Conservation (phyloP, 768 basidiomycete genomes). For the Antrodiella citrinella region DNA sequence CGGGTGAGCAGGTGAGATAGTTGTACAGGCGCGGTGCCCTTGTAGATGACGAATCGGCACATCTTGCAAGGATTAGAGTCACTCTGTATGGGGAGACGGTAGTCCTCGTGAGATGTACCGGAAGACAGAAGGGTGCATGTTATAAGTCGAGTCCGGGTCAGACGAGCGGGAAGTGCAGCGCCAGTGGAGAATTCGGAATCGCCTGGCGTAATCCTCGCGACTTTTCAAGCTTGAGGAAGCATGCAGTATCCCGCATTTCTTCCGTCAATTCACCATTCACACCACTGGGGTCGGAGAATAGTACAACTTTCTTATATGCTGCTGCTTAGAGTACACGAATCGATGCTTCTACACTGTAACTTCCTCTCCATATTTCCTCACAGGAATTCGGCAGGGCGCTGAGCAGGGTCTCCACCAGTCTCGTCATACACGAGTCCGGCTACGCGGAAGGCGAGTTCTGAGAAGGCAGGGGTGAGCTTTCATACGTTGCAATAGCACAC, state of each 20-base stretch:
- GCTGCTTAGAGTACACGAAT: too few relatives aligned
- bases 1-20: conserved; percentile 90
- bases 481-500: not conserved
- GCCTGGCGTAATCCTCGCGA: not conserved
- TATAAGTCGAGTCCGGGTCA: not conserved
- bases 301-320: too few relatives aligned
- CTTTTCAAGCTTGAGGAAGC: too few relatives aligned
- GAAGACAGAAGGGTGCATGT: not conserved
- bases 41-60: conserved; percentile 93
- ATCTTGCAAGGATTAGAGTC: conserved; percentile 27
- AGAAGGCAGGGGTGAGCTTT: conserved; percentile 5
- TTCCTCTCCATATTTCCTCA: conserved; percentile 19
- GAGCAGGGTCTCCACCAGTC: conserved; percentile 67
- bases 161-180: not conserved
- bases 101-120: not conserved
- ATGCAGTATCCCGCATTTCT: too few relatives aligned
- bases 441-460: conserved; percentile 81
- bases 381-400: conserved; percentile 75
- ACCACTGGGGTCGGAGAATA: too few relatives aligned
- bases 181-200: too few relatives aligned
- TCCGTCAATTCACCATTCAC: too few relatives aligned
- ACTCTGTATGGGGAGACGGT: not conserved
- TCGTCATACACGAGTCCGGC: conserved; percentile 82
- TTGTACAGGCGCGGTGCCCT: conserved; percentile 88
- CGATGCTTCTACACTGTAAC: not conserved